Evolutionary conservation across 345 rosid genomes (phyloP).

Genomic region (Hibiscus mutabilis): DNA sequence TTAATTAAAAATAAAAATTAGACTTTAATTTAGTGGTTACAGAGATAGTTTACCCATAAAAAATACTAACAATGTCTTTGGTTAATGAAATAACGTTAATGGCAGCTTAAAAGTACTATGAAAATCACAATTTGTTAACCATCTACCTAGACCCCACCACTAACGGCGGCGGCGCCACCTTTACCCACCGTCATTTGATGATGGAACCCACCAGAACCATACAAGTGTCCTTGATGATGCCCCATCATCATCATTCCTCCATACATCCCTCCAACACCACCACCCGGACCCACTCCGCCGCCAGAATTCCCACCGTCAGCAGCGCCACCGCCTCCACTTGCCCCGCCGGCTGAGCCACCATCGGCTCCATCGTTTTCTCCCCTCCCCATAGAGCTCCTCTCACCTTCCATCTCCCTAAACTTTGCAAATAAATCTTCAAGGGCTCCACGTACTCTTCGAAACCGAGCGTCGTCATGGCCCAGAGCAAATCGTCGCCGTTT

Average conservation of each 20-base stretch:
- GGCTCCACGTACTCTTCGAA: neutral
- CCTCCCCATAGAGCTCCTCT: neutral
- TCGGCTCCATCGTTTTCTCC: neutral
- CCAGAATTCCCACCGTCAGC: neutral
- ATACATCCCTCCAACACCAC: neutral
- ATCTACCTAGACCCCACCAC: neutral
- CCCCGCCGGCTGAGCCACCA: neutral
- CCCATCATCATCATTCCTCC: neutral
- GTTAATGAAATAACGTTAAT: no score
- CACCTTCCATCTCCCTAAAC: neutral
- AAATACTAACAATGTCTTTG: no score
- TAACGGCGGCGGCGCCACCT: neutral
- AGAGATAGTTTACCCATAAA: no score
- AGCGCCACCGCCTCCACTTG: neutral
- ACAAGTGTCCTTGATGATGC: neutral
- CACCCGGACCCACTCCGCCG: neutral
- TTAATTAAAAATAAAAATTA: no score
- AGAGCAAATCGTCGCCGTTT: neutral
- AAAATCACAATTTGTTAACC: no score
- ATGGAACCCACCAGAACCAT: neutral
- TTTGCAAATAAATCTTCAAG: neutral
- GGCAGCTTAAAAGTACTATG: neutral
- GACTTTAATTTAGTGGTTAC: no score
- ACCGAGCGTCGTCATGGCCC: neutral
- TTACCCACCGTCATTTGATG: neutral